Evolutionary conservation across 441 rosid genomes (phyloP).

Genomic region (Flueggea neowawraea): DNA sequence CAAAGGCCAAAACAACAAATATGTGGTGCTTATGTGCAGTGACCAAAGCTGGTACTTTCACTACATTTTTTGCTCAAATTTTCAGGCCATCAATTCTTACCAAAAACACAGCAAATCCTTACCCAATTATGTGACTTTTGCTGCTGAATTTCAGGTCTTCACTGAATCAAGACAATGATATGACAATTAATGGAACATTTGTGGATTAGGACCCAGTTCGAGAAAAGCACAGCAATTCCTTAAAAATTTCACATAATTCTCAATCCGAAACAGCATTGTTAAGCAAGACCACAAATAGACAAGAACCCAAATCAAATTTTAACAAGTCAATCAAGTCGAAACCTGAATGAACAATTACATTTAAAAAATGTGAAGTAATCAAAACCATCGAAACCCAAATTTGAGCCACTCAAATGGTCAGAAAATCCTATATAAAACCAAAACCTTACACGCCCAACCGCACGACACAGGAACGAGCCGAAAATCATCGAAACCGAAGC

Average conservation of each 20-base stretch:
- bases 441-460: conserved; percentile 10
- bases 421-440: not conserved
- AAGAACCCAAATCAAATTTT: too few relatives aligned
- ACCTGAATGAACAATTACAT: too few relatives aligned
- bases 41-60: conserved; percentile 70
- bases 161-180: conserved; percentile 43
- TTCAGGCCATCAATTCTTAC: not conserved
- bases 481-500: not conserved
- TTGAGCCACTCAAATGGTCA: too few relatives aligned
- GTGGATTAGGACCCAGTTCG: conserved; percentile 47
- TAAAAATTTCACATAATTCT: too few relatives aligned
- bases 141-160: conserved; percentile 47
- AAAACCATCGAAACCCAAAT: too few relatives aligned
- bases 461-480: not conserved
- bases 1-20: conserved; percentile 40
- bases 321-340: too few relatives aligned
- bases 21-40: conserved; percentile 72
- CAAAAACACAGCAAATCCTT: too few relatives aligned
- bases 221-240: conserved; percentile 9
- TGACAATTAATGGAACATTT: conserved; percentile 65
- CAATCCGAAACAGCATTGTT: too few relatives aligned
- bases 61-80: too few relatives aligned
- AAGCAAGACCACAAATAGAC: too few relatives aligned
- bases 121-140: not conserved
- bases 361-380: too few relatives aligned